Percentiles rank a stretch among this genome's conserved stretches.
Evolutionary conservation across 106 monocot genomes (phyloP).

Genomic region (Agapanthus africanus): DNA sequence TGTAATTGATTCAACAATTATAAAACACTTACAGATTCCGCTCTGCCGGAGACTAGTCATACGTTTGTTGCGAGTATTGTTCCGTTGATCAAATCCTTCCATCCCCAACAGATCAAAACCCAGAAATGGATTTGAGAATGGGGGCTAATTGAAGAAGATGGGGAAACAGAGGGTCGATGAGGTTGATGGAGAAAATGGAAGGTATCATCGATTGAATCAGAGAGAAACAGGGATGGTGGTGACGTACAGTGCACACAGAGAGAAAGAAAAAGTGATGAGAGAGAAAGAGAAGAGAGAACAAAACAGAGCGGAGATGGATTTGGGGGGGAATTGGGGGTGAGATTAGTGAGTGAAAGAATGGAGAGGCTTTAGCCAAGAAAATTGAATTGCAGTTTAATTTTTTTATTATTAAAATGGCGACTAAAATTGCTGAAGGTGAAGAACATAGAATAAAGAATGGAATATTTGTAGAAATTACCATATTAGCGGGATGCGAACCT

Average conservation of each 20-base stretch:
- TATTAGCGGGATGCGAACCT: too few species aligned
- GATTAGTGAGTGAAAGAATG: neutral
- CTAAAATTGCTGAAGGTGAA: too few species aligned
- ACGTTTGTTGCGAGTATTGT: too few species aligned
- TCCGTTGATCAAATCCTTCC: too few species aligned
- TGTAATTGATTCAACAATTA: too few species aligned
- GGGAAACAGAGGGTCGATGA: neutral
- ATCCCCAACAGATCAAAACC: constrained; percentile 5
- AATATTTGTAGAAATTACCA: too few species aligned
- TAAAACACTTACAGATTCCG: too few species aligned
- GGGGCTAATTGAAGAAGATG: neutral
- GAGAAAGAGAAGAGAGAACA: neutral
- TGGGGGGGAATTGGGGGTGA: neutral
- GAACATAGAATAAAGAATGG: too few species aligned
- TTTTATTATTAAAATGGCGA: neutral
- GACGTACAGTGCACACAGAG: neutral
- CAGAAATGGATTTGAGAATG: neutral
- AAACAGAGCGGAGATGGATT: too few species aligned
- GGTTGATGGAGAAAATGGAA: neutral
- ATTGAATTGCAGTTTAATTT: neutral
- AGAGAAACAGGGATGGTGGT: constrained; percentile 1
- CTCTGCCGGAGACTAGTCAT: too few species aligned
- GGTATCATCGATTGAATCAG: neutral
- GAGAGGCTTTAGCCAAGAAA: neutral
- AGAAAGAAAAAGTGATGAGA: neutral